Evolutionary conservation across 768 basidiomycete species (phyloP).

Genomic region (Phanerodontia chrysosporium): DNA sequence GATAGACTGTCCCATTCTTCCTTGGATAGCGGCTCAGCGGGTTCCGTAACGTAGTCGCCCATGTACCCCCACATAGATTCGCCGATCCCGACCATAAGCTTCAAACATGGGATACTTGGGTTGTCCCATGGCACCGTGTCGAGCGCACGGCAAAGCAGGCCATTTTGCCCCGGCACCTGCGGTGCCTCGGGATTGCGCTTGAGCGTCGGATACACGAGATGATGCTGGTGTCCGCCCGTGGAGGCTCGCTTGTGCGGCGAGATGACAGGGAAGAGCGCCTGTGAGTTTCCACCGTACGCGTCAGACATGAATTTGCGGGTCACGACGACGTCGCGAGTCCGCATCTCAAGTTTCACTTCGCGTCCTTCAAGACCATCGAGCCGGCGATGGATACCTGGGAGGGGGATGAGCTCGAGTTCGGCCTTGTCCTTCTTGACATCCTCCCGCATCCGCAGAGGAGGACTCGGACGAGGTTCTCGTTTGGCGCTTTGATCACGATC

Average conservation of each 20-base stretch:
- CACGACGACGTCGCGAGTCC: conserved; percentile 1
- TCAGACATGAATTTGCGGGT: conserved; percentile 10
- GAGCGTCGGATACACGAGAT: conserved; percentile 12
- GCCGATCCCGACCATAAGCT: conserved; percentile 2
- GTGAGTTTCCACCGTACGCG: conserved; percentile 6
- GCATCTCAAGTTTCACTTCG: conserved; percentile 10
- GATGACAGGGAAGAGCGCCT: conserved; percentile 9
- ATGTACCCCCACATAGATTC: conserved; percentile 6
- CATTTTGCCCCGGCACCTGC: conserved; percentile 7
- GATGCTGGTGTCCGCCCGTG: conserved; percentile 4
- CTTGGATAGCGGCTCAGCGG: not conserved
- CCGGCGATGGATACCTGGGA: not conserved
- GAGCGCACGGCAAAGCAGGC: conserved; percentile 8
- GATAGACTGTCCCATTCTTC: conserved; percentile 4
- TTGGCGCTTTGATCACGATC: not conserved
- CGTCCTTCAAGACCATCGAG: not conserved
- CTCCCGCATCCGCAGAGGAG: not conserved
- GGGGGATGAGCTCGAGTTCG: not conserved
- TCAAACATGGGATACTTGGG: not conserved
- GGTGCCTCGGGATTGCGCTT: conserved; percentile 12
- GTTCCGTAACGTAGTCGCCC: conserved; percentile 3
- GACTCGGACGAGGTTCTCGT: not conserved
- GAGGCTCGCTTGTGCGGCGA: not conserved
- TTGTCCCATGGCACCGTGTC: not conserved
- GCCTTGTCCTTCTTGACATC: conserved; percentile 1